Conservation (phyloP, 2,329 filamentous ascomycete genomes). For the Leptographium lundbergii region DNA sequence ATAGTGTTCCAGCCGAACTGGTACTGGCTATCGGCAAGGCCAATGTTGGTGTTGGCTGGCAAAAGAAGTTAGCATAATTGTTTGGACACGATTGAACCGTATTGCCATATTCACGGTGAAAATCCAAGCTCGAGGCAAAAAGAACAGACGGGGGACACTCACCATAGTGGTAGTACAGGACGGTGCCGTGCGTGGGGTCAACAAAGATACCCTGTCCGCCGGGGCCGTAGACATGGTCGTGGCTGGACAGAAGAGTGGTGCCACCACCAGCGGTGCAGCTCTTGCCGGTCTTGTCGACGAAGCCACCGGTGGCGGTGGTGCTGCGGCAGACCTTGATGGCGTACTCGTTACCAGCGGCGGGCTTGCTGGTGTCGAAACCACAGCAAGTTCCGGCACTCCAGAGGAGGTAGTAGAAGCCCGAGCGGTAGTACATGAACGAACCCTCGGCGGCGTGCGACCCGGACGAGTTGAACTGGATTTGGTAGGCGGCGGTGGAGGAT, state of each 20-base stretch:
- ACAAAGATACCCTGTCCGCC: slow-evolving; percentile 48
- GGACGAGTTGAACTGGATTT: slow-evolving; percentile 22
- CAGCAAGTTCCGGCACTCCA: slow-evolving; percentile 51
- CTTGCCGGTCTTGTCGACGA: slow-evolving; percentile 41
- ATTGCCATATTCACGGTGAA: background rate
- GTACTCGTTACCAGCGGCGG: slow-evolving; percentile 48
- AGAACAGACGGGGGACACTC: background rate
- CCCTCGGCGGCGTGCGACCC: slow-evolving; percentile 34
- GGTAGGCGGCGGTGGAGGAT: slow-evolving; percentile 17
- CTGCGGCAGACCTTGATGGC: slow-evolving; percentile 52
- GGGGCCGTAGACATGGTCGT: slow-evolving; percentile 46
- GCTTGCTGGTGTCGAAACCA: slow-evolving; percentile 36
- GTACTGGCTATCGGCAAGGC: background rate
- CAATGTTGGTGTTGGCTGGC: background rate
- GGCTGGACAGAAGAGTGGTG: slow-evolving; percentile 42
- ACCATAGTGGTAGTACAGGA: slow-evolving; percentile 44
- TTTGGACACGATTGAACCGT: background rate
- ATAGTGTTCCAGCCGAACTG: background rate
- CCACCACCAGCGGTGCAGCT: slow-evolving; percentile 44
- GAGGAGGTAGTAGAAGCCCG: slow-evolving; percentile 50
- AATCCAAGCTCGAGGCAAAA: background rate
- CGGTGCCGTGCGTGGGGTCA: slow-evolving; percentile 33
- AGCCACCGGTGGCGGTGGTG: slow-evolving; percentile 34
- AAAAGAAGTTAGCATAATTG: background rate
- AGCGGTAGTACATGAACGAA: slow-evolving; percentile 36